phyloP scores from a whole-genome alignment of 2,329 filamentous ascomycete genomes.

The Cladosporium oxysporum region DNA sequence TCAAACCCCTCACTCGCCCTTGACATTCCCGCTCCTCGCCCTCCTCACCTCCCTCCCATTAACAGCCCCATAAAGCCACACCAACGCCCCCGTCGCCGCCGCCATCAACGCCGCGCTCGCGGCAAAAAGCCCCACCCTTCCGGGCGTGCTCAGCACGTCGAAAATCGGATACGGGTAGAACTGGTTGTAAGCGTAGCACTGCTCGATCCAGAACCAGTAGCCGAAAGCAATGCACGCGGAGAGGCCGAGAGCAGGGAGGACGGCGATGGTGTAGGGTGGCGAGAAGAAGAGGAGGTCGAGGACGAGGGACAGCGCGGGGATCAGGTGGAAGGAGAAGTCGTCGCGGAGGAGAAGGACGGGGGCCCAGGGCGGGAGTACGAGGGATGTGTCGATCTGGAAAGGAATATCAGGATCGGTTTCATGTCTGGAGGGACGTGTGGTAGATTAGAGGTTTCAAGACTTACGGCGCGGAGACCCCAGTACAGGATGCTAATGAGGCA shows the following conservation, averaged over 20 bases:
- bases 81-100: constrained; percentile 65
- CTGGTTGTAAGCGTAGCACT: constrained; percentile 68
- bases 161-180: constrained; percentile 88
- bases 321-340: constrained; percentile 67
- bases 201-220: constrained; percentile 79
- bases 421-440: not conserved
- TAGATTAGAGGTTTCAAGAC: constrained; percentile 22
- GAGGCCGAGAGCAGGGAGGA: constrained; percentile 59
- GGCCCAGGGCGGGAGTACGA: constrained; percentile 52
- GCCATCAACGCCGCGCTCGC: constrained; percentile 67
- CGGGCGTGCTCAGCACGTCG: constrained; percentile 62
- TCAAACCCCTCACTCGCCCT: constrained; percentile 25
- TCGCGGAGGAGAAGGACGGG: constrained; percentile 48
- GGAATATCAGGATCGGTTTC: not conserved
- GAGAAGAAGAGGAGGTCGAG: constrained; percentile 69
- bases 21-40: constrained; percentile 30
- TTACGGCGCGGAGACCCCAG: constrained; percentile 65
- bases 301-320: constrained; percentile 65
- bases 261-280: constrained; percentile 69
- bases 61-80: constrained; percentile 67
- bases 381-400: constrained; percentile 48
- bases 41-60: constrained; percentile 53
- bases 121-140: constrained; percentile 69
- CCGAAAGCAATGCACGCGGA: constrained; percentile 61
- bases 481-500: constrained; percentile 71